Evolutionary conservation across 805 yeast genomes (phyloP), one percentile per base, ranked within the genome.

Genomic region (Hanseniaspora mollemarum): DNA sequence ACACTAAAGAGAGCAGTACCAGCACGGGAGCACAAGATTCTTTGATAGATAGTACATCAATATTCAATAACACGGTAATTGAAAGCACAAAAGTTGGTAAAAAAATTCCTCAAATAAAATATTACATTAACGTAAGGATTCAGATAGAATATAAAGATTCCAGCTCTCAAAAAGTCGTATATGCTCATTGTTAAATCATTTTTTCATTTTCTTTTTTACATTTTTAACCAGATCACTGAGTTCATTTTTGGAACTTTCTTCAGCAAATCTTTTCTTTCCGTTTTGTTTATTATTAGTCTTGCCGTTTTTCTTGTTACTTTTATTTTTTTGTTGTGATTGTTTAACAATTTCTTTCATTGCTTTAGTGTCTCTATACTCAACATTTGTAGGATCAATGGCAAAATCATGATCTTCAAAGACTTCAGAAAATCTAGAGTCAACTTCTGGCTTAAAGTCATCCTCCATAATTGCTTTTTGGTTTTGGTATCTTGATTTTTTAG

Each of bases 381-480:
- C 83, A 60, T 74, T 79, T 19, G 94, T 81, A 21, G 96, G 94
- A 66, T 94, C 98, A 62, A 94, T 87, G 12, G 96, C 96, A 67
- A 78, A 92, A 55, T 83, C 92, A 55, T 85, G 95, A 55, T 78
- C 81, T 59, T 87, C 87, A 61, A 81, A 86, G 56, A 87, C 71
- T 56, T 83, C 94, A 43, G 74, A 74, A 71, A 92, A 92, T 68
- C 98, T 81, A 15, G 83, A 80, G 71, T 92, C 98, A 60, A 85
- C 76, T 59, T 86, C 87, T 40, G 87, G 76, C 56, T 75, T 71
- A 65, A 84, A 81, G 35, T 66, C 66, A 53, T 73, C 78, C 50
- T 76, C 80, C 36, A 72, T 72, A 51, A 75, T 74, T 59, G 71
- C 74, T 51, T 69, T 71, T 59, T 69, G 72, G 43, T 67, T 62